These are phyloP conservation scores for Neurospora sp. DNA, from an alignment of 2,329 filamentous ascomycete genomes.

Conservation along the genomic window DNA sequence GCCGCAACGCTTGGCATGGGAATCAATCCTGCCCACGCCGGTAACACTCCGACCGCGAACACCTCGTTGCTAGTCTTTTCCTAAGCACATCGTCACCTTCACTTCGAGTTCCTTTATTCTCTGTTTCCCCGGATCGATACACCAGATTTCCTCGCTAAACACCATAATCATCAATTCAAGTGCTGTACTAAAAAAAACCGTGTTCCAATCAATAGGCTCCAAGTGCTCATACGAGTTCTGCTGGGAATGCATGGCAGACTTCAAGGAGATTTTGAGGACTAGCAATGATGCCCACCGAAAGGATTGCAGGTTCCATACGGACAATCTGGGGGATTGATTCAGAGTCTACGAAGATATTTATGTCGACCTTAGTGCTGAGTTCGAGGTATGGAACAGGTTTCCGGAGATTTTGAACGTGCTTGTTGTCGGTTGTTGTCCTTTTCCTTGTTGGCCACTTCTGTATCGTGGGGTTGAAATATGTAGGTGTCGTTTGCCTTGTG, in stretches of 20 bases:
- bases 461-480: no score
- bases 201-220: background rate
- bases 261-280: background rate
- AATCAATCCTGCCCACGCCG: background rate
- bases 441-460: no score
- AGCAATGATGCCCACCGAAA: conserved; percentile 1
- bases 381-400: no score
- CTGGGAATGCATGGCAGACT: conserved; percentile 9
- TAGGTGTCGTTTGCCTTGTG: no score
- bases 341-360: background rate
- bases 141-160: background rate
- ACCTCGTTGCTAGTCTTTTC: background rate
- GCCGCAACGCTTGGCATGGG: background rate
- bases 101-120: background rate
- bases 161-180: background rate
- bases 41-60: background rate
- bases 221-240: conserved; percentile 5
- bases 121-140: background rate
- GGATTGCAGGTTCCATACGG: conserved; percentile 3
- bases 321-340: background rate
- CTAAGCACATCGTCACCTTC: background rate
- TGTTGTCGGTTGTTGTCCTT: no score
- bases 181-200: background rate
- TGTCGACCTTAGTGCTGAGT: background rate
- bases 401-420: no score